Conservation (phyloP, 345 rosid genomes). For the Citrus cavaleriei region DNA sequence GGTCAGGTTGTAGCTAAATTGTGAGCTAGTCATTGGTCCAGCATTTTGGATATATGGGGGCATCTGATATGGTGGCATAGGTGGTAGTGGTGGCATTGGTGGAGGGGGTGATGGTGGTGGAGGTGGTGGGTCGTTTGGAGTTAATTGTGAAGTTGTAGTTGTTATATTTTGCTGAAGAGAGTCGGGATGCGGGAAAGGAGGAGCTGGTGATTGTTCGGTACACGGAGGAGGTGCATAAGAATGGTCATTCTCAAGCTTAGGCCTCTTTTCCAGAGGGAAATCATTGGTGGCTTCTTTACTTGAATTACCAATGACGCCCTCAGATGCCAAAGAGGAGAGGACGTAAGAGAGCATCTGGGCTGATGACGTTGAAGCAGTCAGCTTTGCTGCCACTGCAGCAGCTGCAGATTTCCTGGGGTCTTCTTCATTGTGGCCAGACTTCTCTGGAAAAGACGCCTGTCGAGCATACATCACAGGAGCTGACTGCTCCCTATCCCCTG, state of each 20-base stretch:
- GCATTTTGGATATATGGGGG: conserved; percentile 55
- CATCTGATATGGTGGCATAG: conserved; percentile 52
- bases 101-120: conserved; percentile 60
- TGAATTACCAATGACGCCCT: conserved; percentile 59
- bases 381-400: conserved; percentile 31
- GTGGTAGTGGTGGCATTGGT: conserved; percentile 47
- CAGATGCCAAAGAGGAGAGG: conserved; percentile 88
- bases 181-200: conserved; percentile 29
- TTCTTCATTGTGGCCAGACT: conserved; percentile 27
- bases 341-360: conserved; percentile 88
- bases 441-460: conserved; percentile 30
- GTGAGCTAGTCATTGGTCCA: conserved; percentile 44
- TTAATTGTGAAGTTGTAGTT: conserved; percentile 23
- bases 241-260: conserved; percentile 60
- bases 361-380: conserved; percentile 14
- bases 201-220: conserved; percentile 25
- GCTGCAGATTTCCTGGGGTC: conserved; percentile 39
- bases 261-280: conserved; percentile 63
- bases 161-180: conserved; percentile 28
- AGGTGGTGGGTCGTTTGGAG: conserved; percentile 44
- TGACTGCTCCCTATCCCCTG: conserved; percentile 33
- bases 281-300: conserved; percentile 46
- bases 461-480: conserved; percentile 33
- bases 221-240: conserved; percentile 45
- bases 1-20: conserved; percentile 47